Conservation (phyloP, 169 alveolate species). For the Blepharisma undulans region DNA sequence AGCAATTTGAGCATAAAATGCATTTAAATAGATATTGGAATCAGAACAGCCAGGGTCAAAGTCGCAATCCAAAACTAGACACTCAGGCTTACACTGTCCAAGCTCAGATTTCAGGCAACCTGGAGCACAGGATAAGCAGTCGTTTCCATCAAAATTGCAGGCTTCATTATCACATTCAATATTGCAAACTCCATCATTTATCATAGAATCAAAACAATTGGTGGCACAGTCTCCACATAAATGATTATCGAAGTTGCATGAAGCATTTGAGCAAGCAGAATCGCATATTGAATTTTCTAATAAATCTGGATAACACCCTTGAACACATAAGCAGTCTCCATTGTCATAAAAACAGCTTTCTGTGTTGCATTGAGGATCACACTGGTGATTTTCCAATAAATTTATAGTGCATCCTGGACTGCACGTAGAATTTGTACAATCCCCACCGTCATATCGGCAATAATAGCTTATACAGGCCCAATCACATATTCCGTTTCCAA, state of each 20-base stretch:
- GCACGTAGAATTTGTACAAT: not conserved
- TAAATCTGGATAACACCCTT: not conserved
- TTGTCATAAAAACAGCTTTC: not conserved
- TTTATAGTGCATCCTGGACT: not conserved
- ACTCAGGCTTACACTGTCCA: not conserved
- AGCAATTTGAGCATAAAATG: not conserved
- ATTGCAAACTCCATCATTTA: not conserved
- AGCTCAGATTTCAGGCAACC: not conserved
- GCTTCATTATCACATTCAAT: not conserved
- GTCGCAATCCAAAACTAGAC: not conserved
- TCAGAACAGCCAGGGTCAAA: not conserved
- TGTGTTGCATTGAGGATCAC: constrained; percentile 3
- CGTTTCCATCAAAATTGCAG: not conserved
- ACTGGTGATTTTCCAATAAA: not conserved
- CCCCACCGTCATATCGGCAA: not conserved
- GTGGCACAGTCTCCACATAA: not conserved
- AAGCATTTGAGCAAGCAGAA: not conserved
- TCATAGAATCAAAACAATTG: not conserved
- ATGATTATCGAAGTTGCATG: not conserved
- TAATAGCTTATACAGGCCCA: not conserved
- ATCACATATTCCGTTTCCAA: constrained; percentile 10
- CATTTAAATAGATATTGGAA: not conserved
- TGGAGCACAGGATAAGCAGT: not conserved
- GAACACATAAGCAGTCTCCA: not conserved
- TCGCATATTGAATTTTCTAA: not conserved